Evolutionary conservation across 768 basidiomycete genomes (phyloP).

Genomic region (Mrakia blollopis): DNA sequence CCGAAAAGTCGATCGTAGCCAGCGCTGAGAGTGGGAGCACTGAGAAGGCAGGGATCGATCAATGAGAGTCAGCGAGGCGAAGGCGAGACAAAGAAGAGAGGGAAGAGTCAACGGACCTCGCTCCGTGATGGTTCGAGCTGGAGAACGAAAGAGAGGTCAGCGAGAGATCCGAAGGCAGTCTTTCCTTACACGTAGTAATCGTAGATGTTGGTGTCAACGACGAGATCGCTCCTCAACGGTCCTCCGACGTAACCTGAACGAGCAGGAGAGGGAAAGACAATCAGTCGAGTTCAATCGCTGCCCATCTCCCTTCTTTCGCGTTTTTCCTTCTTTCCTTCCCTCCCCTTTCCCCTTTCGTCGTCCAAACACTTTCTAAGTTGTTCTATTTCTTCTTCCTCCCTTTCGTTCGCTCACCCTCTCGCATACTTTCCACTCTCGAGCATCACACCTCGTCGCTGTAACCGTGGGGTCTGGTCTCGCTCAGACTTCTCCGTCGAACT

Average conservation of each 20-base stretch:
- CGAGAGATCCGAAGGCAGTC: too few relatives aligned
- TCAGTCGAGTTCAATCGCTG: background rate
- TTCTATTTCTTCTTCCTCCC: too few relatives aligned
- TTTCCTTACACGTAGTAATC: constrained; percentile 19
- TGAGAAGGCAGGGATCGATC: background rate
- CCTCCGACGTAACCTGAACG: constrained; percentile 34
- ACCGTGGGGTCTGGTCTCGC: too few relatives aligned
- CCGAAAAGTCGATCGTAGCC: constrained; percentile 39
- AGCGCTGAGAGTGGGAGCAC: constrained; percentile 33
- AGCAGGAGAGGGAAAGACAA: background rate
- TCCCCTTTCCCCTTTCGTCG: too few relatives aligned
- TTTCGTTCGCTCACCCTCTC: too few relatives aligned
- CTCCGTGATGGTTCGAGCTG: constrained; percentile 36
- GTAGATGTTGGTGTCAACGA: constrained; percentile 37
- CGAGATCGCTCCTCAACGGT: constrained; percentile 34
- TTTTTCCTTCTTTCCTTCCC: too few relatives aligned
- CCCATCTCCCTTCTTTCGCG: too few relatives aligned
- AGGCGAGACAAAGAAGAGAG: background rate
- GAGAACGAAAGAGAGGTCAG: background rate
- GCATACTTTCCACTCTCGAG: too few relatives aligned
- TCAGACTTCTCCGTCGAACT: too few relatives aligned
- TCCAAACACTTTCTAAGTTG: too few relatives aligned
- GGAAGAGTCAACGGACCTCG: background rate
- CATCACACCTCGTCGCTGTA: too few relatives aligned
- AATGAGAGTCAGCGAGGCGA: background rate